phyloP scores from a whole-genome alignment of 805 yeast species.

The Komagataella pastoris region DNA sequence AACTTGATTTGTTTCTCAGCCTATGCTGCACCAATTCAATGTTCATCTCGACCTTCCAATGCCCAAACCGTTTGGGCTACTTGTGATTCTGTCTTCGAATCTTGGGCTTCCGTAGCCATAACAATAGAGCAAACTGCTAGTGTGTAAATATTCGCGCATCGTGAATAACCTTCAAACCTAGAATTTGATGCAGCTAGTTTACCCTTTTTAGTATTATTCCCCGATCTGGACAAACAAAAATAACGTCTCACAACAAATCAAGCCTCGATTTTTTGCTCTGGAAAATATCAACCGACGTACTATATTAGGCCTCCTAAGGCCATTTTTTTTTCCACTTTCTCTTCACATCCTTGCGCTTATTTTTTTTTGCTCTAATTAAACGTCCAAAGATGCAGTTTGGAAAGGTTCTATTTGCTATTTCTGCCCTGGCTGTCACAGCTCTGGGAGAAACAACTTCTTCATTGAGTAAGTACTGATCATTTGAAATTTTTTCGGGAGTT shows the following conservation, averaged over 20 bases:
- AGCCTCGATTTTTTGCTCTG: not conserved
- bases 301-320: not conserved
- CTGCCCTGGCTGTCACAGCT: slow-evolving; percentile 37
- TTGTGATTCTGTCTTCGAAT: not conserved
- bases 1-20: not conserved
- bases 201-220: not conserved
- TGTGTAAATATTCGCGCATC: not conserved
- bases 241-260: not conserved
- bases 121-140: not conserved
- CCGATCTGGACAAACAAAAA: not conserved
- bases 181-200: not conserved
- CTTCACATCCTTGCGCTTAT: slow-evolving; percentile 2
- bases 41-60: not conserved
- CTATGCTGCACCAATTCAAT: not conserved
- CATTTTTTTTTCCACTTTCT: slow-evolving; percentile 1
- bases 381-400: slow-evolving; percentile 32
- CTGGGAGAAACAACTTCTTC: slow-evolving; percentile 24
- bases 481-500: slow-evolving; percentile 1
- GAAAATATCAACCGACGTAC: not conserved
- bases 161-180: not conserved
- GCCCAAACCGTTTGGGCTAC: not conserved
- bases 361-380: slow-evolving; percentile 3
- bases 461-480: slow-evolving; percentile 18
- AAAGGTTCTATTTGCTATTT: slow-evolving; percentile 32
- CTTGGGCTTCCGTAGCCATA: not conserved